A percentile compares a stretch with the other conserved stretches of the same genome.
phyloP scores from a whole-genome alignment of 768 basidiomycete species.

The Tulasnella calospora region DNA sequence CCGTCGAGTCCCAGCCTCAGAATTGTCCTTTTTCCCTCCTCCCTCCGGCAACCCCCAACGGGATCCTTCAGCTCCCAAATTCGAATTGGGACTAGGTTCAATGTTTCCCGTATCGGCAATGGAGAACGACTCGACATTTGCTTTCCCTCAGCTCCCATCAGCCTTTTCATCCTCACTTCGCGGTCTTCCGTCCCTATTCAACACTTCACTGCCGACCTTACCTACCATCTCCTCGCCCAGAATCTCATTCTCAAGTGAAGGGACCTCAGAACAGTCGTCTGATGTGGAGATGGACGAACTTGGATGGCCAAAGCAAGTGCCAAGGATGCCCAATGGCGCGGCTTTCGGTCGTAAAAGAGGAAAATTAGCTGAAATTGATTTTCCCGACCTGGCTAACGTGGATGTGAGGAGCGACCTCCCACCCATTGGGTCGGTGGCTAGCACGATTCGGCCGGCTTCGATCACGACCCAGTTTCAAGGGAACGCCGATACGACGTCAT shows the following conservation, averaged over 20 bases:
- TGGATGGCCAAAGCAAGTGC: background rate
- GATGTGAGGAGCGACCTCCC: background rate
- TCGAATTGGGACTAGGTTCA: background rate
- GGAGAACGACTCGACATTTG: background rate
- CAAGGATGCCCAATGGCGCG: background rate
- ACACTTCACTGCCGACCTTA: background rate
- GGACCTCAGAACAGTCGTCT: conserved; percentile 13
- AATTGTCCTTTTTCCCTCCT: conserved; percentile 27
- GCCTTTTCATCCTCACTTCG: conserved; percentile 17
- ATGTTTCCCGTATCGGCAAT: background rate
- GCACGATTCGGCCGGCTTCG: conserved; percentile 5
- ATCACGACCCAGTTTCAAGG: background rate
- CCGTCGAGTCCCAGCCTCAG: conserved; percentile 23
- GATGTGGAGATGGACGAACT: conserved; percentile 15
- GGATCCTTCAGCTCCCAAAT: background rate
- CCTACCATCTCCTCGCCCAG: background rate
- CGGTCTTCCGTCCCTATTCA: conserved; percentile 11
- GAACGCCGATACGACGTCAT: background rate
- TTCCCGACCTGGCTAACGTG: background rate
- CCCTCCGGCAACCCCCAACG: background rate
- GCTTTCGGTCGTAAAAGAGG: background rate
- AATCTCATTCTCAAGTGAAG: conserved; percentile 20
- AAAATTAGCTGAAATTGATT: conserved; percentile 10
- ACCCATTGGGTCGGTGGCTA: background rate
- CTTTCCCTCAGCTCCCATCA: background rate